phyloP scores from a whole-genome alignment of 2,329 filamentous ascomycete species.

The Bipolaris zeicola region DNA sequence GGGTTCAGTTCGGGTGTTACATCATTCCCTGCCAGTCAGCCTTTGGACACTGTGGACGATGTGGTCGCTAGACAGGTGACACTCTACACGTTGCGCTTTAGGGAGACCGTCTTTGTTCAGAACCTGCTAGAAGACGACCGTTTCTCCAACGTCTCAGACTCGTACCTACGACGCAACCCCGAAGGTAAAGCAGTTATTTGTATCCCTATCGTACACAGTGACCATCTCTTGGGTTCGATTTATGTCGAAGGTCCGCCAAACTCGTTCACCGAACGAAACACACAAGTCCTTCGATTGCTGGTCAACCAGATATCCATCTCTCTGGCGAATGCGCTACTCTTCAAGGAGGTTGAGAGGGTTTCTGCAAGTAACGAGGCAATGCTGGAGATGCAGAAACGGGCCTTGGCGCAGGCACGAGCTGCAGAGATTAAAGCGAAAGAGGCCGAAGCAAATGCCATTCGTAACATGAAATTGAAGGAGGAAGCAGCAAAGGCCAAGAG shows the following conservation, averaged over 20 bases:
- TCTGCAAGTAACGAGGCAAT: constrained; percentile 79
- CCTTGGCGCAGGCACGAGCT: constrained; percentile 72
- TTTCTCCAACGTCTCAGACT: constrained; percentile 74
- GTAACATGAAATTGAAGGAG: constrained; percentile 80
- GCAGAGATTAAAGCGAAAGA: constrained; percentile 77
- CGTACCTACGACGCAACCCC: constrained; percentile 71
- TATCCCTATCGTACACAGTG: constrained; percentile 77
- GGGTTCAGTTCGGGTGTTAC: constrained; percentile 58
- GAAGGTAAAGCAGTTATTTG: constrained; percentile 76
- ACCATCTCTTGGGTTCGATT: constrained; percentile 73
- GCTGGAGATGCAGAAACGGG: constrained; percentile 76
- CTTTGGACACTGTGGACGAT: constrained; percentile 66
- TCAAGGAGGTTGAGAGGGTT: constrained; percentile 74
- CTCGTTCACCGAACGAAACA: constrained; percentile 73
- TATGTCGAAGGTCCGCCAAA: constrained; percentile 80
- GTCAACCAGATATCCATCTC: constrained; percentile 77
- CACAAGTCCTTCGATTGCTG: constrained; percentile 64
- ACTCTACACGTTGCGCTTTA: constrained; percentile 76
- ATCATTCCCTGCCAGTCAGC: constrained; percentile 68
- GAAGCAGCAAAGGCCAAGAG: constrained; percentile 83
- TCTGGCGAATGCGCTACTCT: constrained; percentile 67
- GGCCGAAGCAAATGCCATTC: constrained; percentile 76
- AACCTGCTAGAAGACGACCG: constrained; percentile 77
- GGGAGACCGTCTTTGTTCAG: constrained; percentile 74
- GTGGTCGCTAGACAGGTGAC: constrained; percentile 78